phyloP scores from a whole-genome alignment of 2,329 filamentous ascomycete species.

The Xylariaceae sp. region DNA sequence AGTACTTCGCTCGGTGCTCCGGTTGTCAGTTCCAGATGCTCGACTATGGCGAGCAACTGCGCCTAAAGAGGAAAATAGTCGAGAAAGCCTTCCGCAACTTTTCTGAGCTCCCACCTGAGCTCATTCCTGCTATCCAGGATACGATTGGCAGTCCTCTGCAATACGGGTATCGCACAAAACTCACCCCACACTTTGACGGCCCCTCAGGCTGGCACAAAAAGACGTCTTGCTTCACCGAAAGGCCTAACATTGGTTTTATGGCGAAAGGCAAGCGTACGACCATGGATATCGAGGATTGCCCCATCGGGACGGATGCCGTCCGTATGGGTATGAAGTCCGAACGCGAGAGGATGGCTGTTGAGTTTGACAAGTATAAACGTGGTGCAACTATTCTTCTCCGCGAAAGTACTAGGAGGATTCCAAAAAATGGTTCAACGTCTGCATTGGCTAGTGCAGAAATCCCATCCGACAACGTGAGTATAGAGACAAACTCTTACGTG shows the following conservation, averaged over 20 bases:
- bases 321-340: slow-evolving; percentile 79
- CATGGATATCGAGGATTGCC: slow-evolving; percentile 96
- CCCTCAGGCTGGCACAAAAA: slow-evolving; percentile 66
- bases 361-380: slow-evolving; percentile 73
- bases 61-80: slow-evolving; percentile 82
- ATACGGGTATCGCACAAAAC: slow-evolving; percentile 94
- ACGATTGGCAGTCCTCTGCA: slow-evolving; percentile 90
- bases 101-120: slow-evolving; percentile 76
- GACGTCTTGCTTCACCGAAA: slow-evolving; percentile 58
- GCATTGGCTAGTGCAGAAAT: slow-evolving; percentile 10
- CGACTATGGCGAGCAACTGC: slow-evolving; percentile 82
- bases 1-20: slow-evolving; percentile 85
- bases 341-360: slow-evolving; percentile 73
- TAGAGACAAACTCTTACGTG: slow-evolving; percentile 64
- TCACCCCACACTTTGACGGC: slow-evolving; percentile 93
- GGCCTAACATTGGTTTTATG: slow-evolving; percentile 90
- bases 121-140: slow-evolving; percentile 77
- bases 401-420: slow-evolving; percentile 77
- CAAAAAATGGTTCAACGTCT: slow-evolving; percentile 49
- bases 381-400: slow-evolving; percentile 90
- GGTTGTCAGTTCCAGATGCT: slow-evolving; percentile 99
- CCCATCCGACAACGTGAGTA: slow-evolving; percentile 52
- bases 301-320: slow-evolving; percentile 88
- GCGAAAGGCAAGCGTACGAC: slow-evolving; percentile 79
- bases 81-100: slow-evolving; percentile 94